Conservation (phyloP, 1,284 basidiomycete species). For the Austropuccinia psidii region DNA sequence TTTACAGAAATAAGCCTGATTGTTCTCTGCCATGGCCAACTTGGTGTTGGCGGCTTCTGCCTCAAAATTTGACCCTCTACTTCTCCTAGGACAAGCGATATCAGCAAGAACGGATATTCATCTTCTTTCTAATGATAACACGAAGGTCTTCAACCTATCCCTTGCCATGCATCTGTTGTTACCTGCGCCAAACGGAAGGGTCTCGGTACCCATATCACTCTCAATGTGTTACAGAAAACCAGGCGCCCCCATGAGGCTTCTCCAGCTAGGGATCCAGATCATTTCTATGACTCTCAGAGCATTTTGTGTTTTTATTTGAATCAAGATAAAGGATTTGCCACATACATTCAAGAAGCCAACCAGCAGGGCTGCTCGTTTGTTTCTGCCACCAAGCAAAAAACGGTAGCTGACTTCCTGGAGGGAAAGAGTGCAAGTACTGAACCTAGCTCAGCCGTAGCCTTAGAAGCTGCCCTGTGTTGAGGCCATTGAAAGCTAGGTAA, state of each 20-base stretch:
- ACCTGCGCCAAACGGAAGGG: neutral
- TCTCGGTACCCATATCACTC: neutral
- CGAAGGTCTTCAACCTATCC: conserved; percentile 17
- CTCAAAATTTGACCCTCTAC: conserved; percentile 38
- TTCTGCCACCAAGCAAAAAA: conserved; percentile 72
- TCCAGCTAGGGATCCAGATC: conserved; percentile 51
- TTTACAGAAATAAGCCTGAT: no score
- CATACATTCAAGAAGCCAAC: conserved; percentile 75
- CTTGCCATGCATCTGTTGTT: conserved; percentile 34
- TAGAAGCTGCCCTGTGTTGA: conserved; percentile 47
- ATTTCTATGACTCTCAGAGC: conserved; percentile 69
- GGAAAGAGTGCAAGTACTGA: conserved; percentile 53
- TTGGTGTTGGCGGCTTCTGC: no score
- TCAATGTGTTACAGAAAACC: neutral
- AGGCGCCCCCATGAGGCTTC: conserved; percentile 53
- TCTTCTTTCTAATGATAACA: conserved; percentile 28
- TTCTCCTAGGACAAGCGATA: conserved; percentile 39
- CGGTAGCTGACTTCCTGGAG: conserved; percentile 71
- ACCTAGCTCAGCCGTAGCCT: neutral
- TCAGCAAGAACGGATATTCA: conserved; percentile 32
- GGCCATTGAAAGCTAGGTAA: no score
- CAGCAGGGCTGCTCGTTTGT: conserved; percentile 66
- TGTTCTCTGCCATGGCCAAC: no score
- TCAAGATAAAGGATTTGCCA: conserved; percentile 62
- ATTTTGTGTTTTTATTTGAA: conserved; percentile 70